phyloP scores from a whole-genome alignment of 352 stramenopile species.

The Phytopythium montanum region DNA sequence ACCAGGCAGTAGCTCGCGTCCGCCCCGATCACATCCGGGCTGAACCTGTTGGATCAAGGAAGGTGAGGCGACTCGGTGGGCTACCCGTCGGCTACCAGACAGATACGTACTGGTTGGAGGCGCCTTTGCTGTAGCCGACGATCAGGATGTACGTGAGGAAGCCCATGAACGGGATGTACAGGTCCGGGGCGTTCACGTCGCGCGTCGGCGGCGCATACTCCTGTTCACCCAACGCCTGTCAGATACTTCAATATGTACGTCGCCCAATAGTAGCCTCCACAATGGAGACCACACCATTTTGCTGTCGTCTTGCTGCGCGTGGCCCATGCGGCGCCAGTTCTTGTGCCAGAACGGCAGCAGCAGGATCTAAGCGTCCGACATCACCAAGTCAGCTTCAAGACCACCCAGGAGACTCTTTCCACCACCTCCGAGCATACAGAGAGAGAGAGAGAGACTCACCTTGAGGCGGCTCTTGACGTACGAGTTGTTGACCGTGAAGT shows the following conservation, averaged over 20 bases:
- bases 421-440: neutral
- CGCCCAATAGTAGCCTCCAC: neutral
- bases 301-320: slow-evolving; percentile 52
- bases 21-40: slow-evolving; percentile 94
- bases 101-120: slow-evolving; percentile 86
- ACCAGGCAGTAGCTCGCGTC: slow-evolving; percentile 91
- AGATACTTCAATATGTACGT: neutral
- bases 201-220: slow-evolving; percentile 89
- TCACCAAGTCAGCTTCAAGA: neutral
- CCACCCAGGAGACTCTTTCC: too few relatives aligned
- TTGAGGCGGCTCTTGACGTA: slow-evolving; percentile 88
- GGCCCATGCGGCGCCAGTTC: slow-evolving; percentile 79
- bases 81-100: too few relatives aligned
- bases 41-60: slow-evolving; percentile 77
- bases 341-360: slow-evolving; percentile 85
- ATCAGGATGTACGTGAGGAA: slow-evolving; percentile 99
- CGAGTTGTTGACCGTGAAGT: slow-evolving; percentile 89
- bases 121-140: slow-evolving; percentile 95
- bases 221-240: neutral
- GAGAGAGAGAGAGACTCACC: slow-evolving; percentile 23
- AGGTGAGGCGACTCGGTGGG: too few relatives aligned
- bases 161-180: slow-evolving; percentile 99
- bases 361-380: slow-evolving; percentile 46
- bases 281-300: slow-evolving; percentile 41
- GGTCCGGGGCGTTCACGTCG: slow-evolving; percentile 97